Evolutionary conservation across 176 grass and related monocot species (phyloP).

Genomic region (Avena eriantha): DNA sequence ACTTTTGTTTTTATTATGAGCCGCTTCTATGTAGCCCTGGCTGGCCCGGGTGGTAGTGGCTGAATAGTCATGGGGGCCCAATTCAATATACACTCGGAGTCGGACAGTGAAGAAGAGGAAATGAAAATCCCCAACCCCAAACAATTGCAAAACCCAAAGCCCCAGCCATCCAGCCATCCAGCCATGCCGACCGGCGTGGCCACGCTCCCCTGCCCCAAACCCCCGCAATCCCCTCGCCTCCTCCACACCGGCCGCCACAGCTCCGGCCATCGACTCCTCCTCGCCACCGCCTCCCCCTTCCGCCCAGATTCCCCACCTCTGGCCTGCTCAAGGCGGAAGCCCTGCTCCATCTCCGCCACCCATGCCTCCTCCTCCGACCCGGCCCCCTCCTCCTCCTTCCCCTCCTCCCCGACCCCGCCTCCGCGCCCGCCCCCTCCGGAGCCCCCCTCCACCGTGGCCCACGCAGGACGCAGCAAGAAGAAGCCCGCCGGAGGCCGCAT

Average conservation of each 20-base stretch:
- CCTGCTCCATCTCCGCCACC: slow-evolving; percentile 1
- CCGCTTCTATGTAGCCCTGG: background rate
- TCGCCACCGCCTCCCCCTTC: background rate
- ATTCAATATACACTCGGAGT: background rate
- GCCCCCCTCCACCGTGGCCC: slow-evolving; percentile 44
- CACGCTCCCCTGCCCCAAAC: slow-evolving; percentile 2
- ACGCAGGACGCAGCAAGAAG: slow-evolving; percentile 90
- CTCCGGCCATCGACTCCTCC: slow-evolving; percentile 40
- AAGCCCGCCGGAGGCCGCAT: slow-evolving; percentile 64
- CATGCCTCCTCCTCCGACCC: slow-evolving; percentile 44
- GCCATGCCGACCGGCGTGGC: slow-evolving; percentile 45
- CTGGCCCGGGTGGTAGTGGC: background rate
- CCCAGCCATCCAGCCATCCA: slow-evolving; percentile 19
- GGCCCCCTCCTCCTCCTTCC: slow-evolving; percentile 3
- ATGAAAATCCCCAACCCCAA: slow-evolving; percentile 5
- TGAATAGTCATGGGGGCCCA: background rate
- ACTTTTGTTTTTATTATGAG: too few relatives aligned
- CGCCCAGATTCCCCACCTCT: background rate
- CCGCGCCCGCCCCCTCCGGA: slow-evolving; percentile 35
- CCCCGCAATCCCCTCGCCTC: slow-evolving; percentile 21
- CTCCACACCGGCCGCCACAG: slow-evolving; percentile 13
- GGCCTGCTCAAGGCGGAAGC: background rate
- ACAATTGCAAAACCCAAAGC: slow-evolving; percentile 46
- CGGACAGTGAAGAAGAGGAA: background rate
- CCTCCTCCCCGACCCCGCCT: slow-evolving; percentile 46